phyloP scores from a whole-genome alignment of 2,329 filamentous ascomycete species.

The Fusarium falciforme region DNA sequence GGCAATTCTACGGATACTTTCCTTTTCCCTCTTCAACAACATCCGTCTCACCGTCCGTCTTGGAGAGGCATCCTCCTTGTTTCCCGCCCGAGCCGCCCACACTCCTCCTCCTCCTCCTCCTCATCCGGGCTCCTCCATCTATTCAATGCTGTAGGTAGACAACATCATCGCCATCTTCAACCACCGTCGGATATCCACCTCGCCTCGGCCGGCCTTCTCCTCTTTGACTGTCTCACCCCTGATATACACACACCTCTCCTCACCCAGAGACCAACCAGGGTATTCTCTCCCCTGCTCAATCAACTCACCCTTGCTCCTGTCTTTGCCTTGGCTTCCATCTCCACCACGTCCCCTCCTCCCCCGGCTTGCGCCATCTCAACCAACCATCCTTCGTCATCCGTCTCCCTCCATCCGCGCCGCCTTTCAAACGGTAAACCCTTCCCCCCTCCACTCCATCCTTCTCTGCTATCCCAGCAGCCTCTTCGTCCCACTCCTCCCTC shows the following conservation, averaged over 20 bases:
- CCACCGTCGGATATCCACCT: conserved; percentile 5
- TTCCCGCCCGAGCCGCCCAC: conserved; percentile 17
- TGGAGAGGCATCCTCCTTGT: conserved; percentile 2
- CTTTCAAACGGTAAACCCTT: conserved; percentile 43
- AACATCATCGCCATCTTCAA: conserved; percentile 21
- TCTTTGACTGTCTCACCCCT: conserved; percentile 19
- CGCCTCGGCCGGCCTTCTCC: conserved; percentile 11
- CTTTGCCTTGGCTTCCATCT: conserved; percentile 31
- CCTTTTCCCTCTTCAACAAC: conserved; percentile 3
- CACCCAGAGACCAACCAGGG: conserved; percentile 23
- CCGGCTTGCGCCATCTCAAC: conserved; percentile 46
- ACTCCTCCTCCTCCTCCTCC: conserved; percentile 8
- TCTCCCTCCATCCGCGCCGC: conserved; percentile 45
- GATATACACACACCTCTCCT: conserved; percentile 28
- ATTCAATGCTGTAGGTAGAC: neutral
- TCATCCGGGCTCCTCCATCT: neutral
- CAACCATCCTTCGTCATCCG: conserved; percentile 51
- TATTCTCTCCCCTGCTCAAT: conserved; percentile 27
- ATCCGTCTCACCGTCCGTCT: conserved; percentile 9
- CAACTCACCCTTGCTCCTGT: conserved; percentile 31
- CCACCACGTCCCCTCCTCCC: conserved; percentile 31
- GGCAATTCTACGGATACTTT: neutral
- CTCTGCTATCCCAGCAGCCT: conserved; percentile 38
- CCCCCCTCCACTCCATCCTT: conserved; percentile 34
- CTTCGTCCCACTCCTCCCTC: conserved; percentile 41